Base-by-base conservation (phyloP, 2,329 filamentous ascomycete genomes). In the Sporothrix pallida region DNA sequence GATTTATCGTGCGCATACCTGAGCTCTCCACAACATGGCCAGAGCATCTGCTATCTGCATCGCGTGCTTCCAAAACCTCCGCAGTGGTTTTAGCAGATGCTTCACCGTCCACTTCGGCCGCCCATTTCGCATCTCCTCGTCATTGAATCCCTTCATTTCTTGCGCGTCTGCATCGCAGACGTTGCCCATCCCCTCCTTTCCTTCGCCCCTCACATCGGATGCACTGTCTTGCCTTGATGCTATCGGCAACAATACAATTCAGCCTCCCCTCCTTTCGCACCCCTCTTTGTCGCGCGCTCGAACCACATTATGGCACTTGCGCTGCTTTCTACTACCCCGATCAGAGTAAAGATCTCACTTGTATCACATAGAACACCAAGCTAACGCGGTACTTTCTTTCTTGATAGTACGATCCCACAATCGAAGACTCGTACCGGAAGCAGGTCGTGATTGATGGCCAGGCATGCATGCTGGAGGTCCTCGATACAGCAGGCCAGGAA, bases 401-500 rank as follows among this genome's bases (percentile, higher is more conserved):
- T 15, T 46, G 52, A 76, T 77, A 93, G 91, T 95, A 95, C 81
- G 93, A 95, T 83, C 93, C 93, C 60, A 95, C 93, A 76, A 95
- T 95, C 82, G 93, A 95, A 83, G 93, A 95, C 82, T 95, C 93
- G 74, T 95, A 95, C 82, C 89, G 93, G 78, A 95, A 95, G 84
- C 92, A 95, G 82, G 92, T 95, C 75, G 93, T 97, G 80, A 98
- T 98, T 83, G 96, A 98, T 81, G 89, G 91, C 75, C 93, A 97
- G 82, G 94, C 95, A 62, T 98, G 95, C 86, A 98, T 98, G 95
- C 90, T 98, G 79, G 95, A 98, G 83, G 94, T 97, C 67, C 89
- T 98, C 79, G 96, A 99, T 84, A 99, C 96, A 72, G 96, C 96
- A 71, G 96, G 96, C 74, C 96, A 99, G 83, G 96, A 99, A 85